phyloP scores from a whole-genome alignment of 2,329 filamentous ascomycete species.

The Dendrostoma leiphaemia region DNA sequence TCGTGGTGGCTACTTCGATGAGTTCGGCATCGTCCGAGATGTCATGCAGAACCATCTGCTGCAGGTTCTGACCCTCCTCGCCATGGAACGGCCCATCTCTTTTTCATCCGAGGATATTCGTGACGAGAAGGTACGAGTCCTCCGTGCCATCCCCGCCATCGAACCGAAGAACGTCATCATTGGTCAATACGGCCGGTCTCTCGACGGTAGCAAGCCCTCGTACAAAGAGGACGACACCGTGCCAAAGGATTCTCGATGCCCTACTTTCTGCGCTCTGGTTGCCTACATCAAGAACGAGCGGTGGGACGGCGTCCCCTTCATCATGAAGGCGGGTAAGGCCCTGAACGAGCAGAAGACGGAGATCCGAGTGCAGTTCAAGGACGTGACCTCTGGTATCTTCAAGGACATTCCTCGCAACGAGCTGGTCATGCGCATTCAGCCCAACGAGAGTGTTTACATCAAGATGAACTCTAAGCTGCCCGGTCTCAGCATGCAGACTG shows the following conservation, averaged over 20 bases:
- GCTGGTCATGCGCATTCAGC: conserved; percentile 98
- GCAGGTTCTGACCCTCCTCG: conserved; percentile 91
- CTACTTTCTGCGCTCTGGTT: conserved; percentile 95
- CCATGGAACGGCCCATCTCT: conserved; percentile 97
- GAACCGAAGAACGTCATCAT: conserved; percentile 99
- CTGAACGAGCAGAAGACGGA: conserved; percentile 99
- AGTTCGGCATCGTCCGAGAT: conserved; percentile 98
- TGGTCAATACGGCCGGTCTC: conserved; percentile 93
- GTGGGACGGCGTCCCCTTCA: conserved; percentile 99
- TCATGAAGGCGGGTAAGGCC: conserved; percentile 98
- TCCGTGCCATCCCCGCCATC: conserved; percentile 88
- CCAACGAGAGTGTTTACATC: conserved; percentile 99
- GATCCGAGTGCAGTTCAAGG: conserved; percentile 98
- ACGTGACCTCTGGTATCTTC: conserved; percentile 98
- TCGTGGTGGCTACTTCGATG: conserved; percentile 97
- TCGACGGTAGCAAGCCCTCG: conserved; percentile 92
- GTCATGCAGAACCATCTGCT: conserved; percentile 99
- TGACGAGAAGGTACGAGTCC: conserved; percentile 96
- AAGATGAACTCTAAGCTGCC: conserved; percentile 99
- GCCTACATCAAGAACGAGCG: conserved; percentile 99
- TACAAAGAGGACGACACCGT: conserved; percentile 99
- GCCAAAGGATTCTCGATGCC: conserved; percentile 94
- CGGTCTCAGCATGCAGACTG: conserved; percentile 98
- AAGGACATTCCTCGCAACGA: conserved; percentile 99
- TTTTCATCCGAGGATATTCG: conserved; percentile 98